Evolutionary conservation across 306 rosid genomes (phyloP), one percentile per base, ranked within the genome.

Genomic region (Trifolium subterraneum): DNA sequence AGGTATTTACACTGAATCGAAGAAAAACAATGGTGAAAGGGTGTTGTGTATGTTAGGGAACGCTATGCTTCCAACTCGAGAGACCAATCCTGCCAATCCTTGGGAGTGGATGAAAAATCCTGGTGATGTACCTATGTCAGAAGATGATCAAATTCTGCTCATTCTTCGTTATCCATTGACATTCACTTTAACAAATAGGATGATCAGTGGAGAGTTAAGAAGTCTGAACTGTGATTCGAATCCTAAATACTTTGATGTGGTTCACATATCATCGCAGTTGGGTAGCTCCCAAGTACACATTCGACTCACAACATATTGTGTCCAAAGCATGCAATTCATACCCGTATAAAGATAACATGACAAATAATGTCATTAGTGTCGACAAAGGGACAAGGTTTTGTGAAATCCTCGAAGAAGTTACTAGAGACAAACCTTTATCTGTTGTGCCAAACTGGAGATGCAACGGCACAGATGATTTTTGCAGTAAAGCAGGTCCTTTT

Each of bases 391-490:
- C 60, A 73, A 71, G 79, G 27, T 80, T 91, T 63, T 94, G 96
- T 11, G 84, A 84, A 81, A 88, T 88, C 63, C 85, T 94, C 38
- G 90, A 86, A 64, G 96, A 89, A 86, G 72, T 84, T 74, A 86
- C 93, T 9, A 77, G 81, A 68, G 81, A 66, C 2, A 91, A 87
- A 78, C 78, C 92, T 78, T 84, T 94, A 67, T 76, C 87, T 50
- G 80, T 91, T 74, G 86, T 90, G 68, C 88, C 97, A 62, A 94
- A 91, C 74, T 91, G 96, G 98, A 88, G 84, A 68, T 94, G 98
- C 87, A 83, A 79, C 38, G 84, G 76, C 58, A 82, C 84, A 0
- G 91, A 88, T 76, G 83, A 79, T 8, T 91, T 91, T 82, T 94
- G 98, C 87, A 74, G 89, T 62, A 88, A 83, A 65, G 75, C 90